Evolutionary conservation across 345 rosid species (phyloP), one percentile per base, ranked within the genome.

Genomic region (Garcia nutans): DNA sequence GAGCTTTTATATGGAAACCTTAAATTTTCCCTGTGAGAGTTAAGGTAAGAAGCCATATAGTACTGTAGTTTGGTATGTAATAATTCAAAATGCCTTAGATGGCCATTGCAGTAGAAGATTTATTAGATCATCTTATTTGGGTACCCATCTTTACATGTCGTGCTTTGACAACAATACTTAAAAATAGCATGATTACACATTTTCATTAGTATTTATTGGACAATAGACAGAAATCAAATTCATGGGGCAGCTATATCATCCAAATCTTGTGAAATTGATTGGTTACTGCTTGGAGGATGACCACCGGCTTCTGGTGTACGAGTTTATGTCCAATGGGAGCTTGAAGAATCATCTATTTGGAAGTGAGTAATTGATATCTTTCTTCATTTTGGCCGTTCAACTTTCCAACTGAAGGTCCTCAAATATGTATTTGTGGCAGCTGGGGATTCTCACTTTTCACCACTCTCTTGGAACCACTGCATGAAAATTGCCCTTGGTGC

Each of bases 271-370:
- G 60, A 80, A 75, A 70, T 52, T 80, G 76, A 65, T 80, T 6
- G 83, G 83, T 23, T 80, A 75, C 71, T 80, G 83, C 68, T 45
- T 71, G 15, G 79, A 80, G 55, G 79, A 71, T 44, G 76, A 71
- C 45, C 63, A 75, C 68, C 65, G 76, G 24, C 79, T 80, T 71
- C 73, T 80, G 68, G 83, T 76, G 0, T 80, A 80, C 47, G 83
- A 80, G 76, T 80, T 71, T 45, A 71, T 80, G 79, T 73, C 82
- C n/a, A 64, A 56, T 56, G 16, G 23, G 2, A 56, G 59, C 23
- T 56, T 56, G 23, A 24, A 56, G 10, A 17, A 56, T 56, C 22
- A 20, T 71, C 59, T 56, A 56, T 19, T 17, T 56, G 0, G 59
- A 20, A 20, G 59, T 56, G 23, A 20, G 22, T 56, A 13, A 56